Evolutionary conservation across 1,139 yeast species (phyloP), one percentile per base, ranked within the genome.

Genomic region (Hemisphaericaspora lyxosophila): DNA sequence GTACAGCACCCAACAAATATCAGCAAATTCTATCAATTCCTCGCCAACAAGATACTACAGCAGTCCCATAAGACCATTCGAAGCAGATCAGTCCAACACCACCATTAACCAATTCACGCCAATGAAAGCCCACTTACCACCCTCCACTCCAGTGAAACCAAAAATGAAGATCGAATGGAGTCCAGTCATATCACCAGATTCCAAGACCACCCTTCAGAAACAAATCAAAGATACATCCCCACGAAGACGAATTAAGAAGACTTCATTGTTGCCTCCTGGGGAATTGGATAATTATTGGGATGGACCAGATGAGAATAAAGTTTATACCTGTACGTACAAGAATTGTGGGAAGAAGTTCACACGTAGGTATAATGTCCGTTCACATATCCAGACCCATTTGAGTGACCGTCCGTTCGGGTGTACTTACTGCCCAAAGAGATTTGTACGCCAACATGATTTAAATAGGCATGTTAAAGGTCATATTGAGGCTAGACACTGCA

Each of bases 321-420:
- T 62, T 22, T 94, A 77, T 62, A 74, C 81, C 27, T 94, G 99
- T 60, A 72, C 78, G 42, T 92, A 73, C 60, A 79, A 85, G 18
- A 75, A 77, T 39, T 94, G 99, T 63, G 85, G 87, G 13, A 89
- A 94, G 60, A 69, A 76, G 41, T 92, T 94, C 62, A 82, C 90
- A 7, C 73, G 98, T 54, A 72, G 96, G 35, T 94, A 94, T 63
- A 94, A 94, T 57, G 89, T 88, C n/a, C 73, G 97, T 44, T 88
- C 97, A 0, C 99, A 94, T 59, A 90, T 94, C 41, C 98, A 94
- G 59, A 94, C 98, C 0, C 99, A 94, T 69, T 67, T 94, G 38
- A 83, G 94, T 58, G 98, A 94, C 60, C 70, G 97, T 40, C 99
- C 99, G 1, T 84, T 82, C 62, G 70, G 70, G 4, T 82, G 85